Evolutionary conservation across 108 stramenopile species (phyloP), one percentile per base, ranked within the genome.

Genomic region (Cylindrotheca closterium): DNA sequence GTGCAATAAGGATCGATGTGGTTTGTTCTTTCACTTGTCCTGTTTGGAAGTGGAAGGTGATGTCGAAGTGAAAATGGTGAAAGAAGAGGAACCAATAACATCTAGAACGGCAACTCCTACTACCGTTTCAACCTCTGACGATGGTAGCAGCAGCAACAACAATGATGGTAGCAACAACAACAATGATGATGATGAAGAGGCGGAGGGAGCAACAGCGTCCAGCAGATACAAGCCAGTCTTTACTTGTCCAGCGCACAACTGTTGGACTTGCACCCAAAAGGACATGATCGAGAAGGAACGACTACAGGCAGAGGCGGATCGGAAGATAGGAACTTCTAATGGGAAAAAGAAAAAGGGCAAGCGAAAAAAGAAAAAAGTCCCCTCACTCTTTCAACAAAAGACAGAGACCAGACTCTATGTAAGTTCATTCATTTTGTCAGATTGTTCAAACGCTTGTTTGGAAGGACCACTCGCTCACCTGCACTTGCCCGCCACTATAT

Each of bases 211-310:
- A 55, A n/a, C n/a, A n/a, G n/a, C n/a, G n/a, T n/a, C n/a, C n/a
- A n/a, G n/a, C n/a, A n/a, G n/a, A n/a, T n/a, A n/a, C n/a, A n/a
- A n/a, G n/a, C 65, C 78, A 71, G 18, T 82, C 72, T 96, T 96
- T 61, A 68, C 49, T n/a, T 97, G 96, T 67, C 92, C 90, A 26
- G 87, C 87, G 46, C 96, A 97, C 65, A n/a, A 50, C 5, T 97
- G 96, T 72, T 94, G 94, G 92, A 92, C 91, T 12, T 97, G 96
- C 58, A 66, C 72, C 15, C 86, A 80, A 58, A 73, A 63, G 30
- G 69, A 74, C 26, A 63, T 63, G 55, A 51, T 56, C 15, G 37
- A 66, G 30, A 31, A 70, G 34, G 81, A 74, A 31, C 70, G 67
- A 60, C 65, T 73, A 27, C 64, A 70, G 30, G 58, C 23, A 63